Conservation (phyloP, 169 alveolate genomes). For the Cryptosporidium felis region DNA sequence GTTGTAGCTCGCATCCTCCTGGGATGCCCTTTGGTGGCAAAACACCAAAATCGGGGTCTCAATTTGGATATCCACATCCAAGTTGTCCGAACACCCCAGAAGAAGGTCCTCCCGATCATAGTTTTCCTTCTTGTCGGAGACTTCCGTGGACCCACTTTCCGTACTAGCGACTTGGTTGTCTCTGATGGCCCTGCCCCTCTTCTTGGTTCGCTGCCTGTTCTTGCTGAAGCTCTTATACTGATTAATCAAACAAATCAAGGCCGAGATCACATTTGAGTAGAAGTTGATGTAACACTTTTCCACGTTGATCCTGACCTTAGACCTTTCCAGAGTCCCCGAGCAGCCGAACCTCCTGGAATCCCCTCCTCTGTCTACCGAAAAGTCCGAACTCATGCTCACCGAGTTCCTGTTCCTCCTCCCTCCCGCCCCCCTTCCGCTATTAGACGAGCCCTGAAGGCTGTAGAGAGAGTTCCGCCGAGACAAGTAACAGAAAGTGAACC, state of each 20-base stretch:
- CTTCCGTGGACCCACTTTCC: slow-evolving; percentile 4
- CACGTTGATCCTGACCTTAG: slow-evolving; percentile 18
- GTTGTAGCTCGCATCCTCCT: slow-evolving; percentile 5
- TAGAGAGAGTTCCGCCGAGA: background rate
- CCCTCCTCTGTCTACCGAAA: slow-evolving; percentile 19
- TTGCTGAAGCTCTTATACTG: slow-evolving; percentile 5
- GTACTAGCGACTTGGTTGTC: background rate
- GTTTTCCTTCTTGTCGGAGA: background rate
- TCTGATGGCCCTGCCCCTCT: background rate
- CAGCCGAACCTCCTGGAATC: too few species aligned
- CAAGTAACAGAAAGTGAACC: slow-evolving; percentile 44
- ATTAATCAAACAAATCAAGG: background rate
- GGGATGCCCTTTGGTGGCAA: slow-evolving; percentile 6
- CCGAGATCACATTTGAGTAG: slow-evolving; percentile 33
- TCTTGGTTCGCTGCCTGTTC: background rate
- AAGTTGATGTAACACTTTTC: slow-evolving; percentile 51
- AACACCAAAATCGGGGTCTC: slow-evolving; percentile 63
- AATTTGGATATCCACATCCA: slow-evolving; percentile 65
- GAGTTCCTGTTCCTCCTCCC: slow-evolving; percentile 22
- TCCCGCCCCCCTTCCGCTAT: too few species aligned
- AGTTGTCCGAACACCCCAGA: background rate
- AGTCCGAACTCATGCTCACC: slow-evolving; percentile 28
- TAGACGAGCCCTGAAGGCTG: background rate
- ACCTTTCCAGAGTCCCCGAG: too few species aligned
- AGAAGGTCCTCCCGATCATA: background rate